phyloP scores from a whole-genome alignment of 106 monocot genomes.

The Apostasia shenzhenica region DNA sequence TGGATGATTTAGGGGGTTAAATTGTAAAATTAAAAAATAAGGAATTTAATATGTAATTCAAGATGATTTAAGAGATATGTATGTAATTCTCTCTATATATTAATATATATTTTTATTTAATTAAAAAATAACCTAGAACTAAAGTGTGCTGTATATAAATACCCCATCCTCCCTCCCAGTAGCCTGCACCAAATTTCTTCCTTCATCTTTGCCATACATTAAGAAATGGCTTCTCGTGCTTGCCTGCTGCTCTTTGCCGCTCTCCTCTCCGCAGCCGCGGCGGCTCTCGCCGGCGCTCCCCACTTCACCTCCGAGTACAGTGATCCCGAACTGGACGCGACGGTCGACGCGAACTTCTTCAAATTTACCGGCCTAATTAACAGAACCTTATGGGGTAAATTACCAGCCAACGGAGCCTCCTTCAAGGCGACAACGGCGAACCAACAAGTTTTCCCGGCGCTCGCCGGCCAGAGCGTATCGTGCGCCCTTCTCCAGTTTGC shows the following conservation, averaged over 20 bases:
- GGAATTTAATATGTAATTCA: too few species aligned
- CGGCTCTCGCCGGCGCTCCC: slow-evolving; percentile 1
- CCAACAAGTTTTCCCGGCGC: slow-evolving; percentile 7
- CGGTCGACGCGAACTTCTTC: neutral
- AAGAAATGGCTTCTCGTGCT: neutral
- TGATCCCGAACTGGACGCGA: neutral
- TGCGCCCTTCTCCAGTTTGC: neutral
- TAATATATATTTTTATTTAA: too few species aligned
- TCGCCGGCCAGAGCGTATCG: slow-evolving; percentile 9
- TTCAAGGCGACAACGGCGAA: slow-evolving; percentile 2
- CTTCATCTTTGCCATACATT: neutral
- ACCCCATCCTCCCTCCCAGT: too few species aligned
- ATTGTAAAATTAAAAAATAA: too few species aligned
- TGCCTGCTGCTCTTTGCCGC: neutral
- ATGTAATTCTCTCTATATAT: too few species aligned
- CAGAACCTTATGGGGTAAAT: neutral
- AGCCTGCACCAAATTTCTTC: too few species aligned
- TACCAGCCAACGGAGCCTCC: neutral
- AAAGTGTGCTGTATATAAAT: too few species aligned
- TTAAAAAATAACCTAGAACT: too few species aligned
- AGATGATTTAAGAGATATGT: too few species aligned
- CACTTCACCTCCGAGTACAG: slow-evolving; percentile 5
- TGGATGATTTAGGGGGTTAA: too few species aligned
- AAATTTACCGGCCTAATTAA: neutral
- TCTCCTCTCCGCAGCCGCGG: neutral